Evolutionary conservation across 2,329 filamentous ascomycete genomes (phyloP), one percentile per base, ranked within the genome.

Genomic region (Lecanosticta acicola): DNA sequence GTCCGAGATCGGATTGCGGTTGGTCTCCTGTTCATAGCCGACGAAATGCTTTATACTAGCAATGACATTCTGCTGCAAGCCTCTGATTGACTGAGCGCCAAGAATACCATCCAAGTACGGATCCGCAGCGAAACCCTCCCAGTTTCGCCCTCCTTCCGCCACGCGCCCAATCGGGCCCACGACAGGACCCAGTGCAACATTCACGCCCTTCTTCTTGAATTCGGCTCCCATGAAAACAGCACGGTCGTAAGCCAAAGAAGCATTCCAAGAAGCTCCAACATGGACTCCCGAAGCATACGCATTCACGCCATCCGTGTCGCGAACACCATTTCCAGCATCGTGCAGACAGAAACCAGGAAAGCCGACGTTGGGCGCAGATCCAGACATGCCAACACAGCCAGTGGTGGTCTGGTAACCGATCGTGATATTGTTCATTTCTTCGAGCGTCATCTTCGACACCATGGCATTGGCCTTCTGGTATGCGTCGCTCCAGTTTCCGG

Each of bases 91-190:
- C 49, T 74, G 59, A 2, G 71, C 69, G 14, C 67, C 76, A 3
- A 71, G 71, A 44, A 74, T 64, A 0, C 69, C 78, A 53, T 79
- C 75, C 16, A 88, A 72, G 3, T 77, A 78, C 0, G 85, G 83
- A 59, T 89, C 85, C 1, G 76, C 68, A 1, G 83, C 84, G 57
- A 88, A 88, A 0, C 79, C 79, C 60, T 89, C 85, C 84, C 84
- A 88, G 57, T 78, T 84, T n/a, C 85, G 76, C 2, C 63, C 63
- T 13, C 81, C 84, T 39, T 79, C 75, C 0, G 84, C 84, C 57
- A 87, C 84, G 8, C 83, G 75, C 1, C 85, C 85, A 2, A 88
- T 63, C 1, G 85, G 78, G 0, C 83, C 84, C 20, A 87, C 81
- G 0, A 76, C 71, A 1, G 84, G 84, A 0, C 83, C 84, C 3